A percentile compares a stretch with the other conserved stretches of the same genome.
Evolutionary conservation across 352 stramenopile genomes (phyloP).

Genomic region (Globisporangium yorkense): DNA sequence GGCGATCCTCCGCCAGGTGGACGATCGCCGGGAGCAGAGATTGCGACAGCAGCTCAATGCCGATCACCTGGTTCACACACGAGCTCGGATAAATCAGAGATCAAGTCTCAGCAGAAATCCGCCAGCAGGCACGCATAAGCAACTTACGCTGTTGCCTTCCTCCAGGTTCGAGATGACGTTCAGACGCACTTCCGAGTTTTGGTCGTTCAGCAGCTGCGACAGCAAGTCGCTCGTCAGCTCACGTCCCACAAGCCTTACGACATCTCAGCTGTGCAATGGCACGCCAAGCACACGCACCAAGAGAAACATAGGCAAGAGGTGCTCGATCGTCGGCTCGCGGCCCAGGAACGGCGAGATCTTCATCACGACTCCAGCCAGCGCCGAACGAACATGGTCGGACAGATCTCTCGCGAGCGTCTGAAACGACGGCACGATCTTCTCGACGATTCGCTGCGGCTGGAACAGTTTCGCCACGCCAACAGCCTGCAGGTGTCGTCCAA

Average conservation of each 20-base stretch:
- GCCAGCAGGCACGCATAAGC: background rate
- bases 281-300: conserved; percentile 33
- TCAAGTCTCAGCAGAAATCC: background rate
- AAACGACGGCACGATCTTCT: conserved; percentile 81
- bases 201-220: conserved; percentile 91
- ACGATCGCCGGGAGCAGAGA: conserved; percentile 97
- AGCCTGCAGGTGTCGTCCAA: conserved; percentile 5
- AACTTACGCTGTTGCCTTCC: conserved; percentile 89
- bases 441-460: conserved; percentile 57
- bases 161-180: conserved; percentile 99
- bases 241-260: background rate
- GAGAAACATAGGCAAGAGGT: conserved; percentile 94
- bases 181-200: conserved; percentile 95
- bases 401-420: conserved; percentile 94
- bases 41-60: conserved; percentile 95
- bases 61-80: conserved; percentile 82
- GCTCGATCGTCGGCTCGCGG: conserved; percentile 89
- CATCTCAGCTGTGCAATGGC: background rate
- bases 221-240: background rate
- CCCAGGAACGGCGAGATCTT: conserved; percentile 93
- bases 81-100: background rate
- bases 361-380: conserved; percentile 93
- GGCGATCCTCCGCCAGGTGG: conserved; percentile 96
- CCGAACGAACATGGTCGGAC: conserved; percentile 95
- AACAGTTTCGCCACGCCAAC: conserved; percentile 47